Base-by-base conservation (phyloP, 257 asterid species). In the Petunia secreta region DNA sequence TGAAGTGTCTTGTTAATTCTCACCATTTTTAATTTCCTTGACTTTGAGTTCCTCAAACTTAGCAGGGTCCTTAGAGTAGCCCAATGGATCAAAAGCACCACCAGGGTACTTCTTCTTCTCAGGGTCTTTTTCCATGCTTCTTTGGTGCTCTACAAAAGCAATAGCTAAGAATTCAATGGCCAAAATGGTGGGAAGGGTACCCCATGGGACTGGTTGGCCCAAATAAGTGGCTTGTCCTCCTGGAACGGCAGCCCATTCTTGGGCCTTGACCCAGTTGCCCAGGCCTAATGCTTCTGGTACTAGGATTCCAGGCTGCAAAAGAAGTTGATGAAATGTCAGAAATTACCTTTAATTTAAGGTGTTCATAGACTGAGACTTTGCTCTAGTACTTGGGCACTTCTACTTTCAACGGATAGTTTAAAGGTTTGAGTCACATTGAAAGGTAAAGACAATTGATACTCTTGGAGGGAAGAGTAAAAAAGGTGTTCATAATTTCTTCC, bases 141-240 rank as follows among this genome's bases (percentile, higher is more conserved):
- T 87, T 79, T 96, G 98, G 87, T 96, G 97, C 88, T 95, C 99
- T 1, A 95, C 98, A 59, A 95, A 95, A 25, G 99, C 91, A 65
- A 95, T 92, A 39, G 97, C 91, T 36, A 95, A 54, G 87, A 95
- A 93, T 76, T 95, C 99, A 9, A 93, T 91, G 48, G 63, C 93
- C 89, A 95, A 87, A 62, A 93, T 92, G 75, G 97, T 95, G 67
- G 99, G 99, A 6, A 93, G 89, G 75, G 97, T 91, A 6, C 97
- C 99, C 99, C 99, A 95, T 50, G 98, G 99, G 38, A 95, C 98
- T 5, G 98, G 99, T 86, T 90, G 87, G 2, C 99, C 98, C 90
- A 96, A 83, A 79, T 96, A 96, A 0, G 95, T 92, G 4, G 98
- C 98, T 74, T 96, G 99, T 44, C 99, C 98, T 5, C 98, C 98